Conservation (phyloP, 139 green algal species). For the Tetradesmus lagerheimii region DNA sequence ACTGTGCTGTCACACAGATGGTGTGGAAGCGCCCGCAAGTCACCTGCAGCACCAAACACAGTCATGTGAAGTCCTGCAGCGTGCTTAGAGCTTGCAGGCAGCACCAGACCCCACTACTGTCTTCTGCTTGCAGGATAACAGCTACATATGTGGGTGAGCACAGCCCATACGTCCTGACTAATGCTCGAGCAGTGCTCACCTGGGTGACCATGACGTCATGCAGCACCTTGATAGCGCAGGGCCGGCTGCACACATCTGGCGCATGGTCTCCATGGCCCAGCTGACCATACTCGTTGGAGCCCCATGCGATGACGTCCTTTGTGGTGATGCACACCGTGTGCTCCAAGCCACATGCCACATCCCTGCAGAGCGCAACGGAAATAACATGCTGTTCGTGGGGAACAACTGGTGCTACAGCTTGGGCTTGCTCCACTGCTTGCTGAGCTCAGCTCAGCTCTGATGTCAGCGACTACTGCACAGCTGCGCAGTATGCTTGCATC, state of each 20-base stretch:
- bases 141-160: too few relatives aligned
- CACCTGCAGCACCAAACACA: conserved; percentile 58
- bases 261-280: conserved; percentile 74
- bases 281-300: conserved; percentile 86
- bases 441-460: neutral
- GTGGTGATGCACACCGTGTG: conserved; percentile 85
- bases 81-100: neutral
- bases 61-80: neutral
- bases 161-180: neutral
- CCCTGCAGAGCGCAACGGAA: conserved; percentile 37
- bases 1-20: conserved; percentile 85
- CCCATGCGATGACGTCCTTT: conserved; percentile 88
- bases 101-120: neutral
- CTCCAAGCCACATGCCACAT: conserved; percentile 70
- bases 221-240: conserved; percentile 68
- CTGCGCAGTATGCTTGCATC: neutral
- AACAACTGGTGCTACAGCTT: neutral
- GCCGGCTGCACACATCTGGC: conserved; percentile 67
- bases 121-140: neutral
- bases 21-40: conserved; percentile 86
- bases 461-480: neutral
- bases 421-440: too few relatives aligned
- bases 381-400: neutral
- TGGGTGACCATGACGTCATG: conserved; percentile 73
- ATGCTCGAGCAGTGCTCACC: neutral